Conservation (phyloP, 352 stramenopile genomes). For the Blastocystis hominis region DNA sequence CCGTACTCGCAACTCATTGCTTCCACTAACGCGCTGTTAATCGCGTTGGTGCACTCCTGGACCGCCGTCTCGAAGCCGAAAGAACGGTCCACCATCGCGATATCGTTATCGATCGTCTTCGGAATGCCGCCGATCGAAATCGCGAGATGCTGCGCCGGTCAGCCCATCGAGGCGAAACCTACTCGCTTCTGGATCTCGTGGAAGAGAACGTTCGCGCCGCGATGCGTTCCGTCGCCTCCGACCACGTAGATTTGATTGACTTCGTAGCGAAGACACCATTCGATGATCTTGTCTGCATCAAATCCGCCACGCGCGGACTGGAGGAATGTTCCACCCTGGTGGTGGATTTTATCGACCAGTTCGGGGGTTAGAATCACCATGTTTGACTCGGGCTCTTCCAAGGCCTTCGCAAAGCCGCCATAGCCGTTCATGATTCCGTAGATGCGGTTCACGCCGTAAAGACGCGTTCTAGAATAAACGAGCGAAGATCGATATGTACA, state of each 20-base stretch:
- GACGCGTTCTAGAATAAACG: constrained; percentile 60
- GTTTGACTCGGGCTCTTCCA: constrained; percentile 69
- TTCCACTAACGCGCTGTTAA: constrained; percentile 75
- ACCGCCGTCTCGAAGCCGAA: constrained; percentile 94
- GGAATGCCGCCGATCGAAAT: constrained; percentile 78
- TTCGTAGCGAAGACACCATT: constrained; percentile 76
- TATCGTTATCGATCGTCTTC: constrained; percentile 98
- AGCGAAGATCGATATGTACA: constrained; percentile 63
- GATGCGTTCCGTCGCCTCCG: constrained; percentile 90
- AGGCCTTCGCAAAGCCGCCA: constrained; percentile 61
- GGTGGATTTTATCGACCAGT: constrained; percentile 71
- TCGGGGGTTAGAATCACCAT: constrained; percentile 70
- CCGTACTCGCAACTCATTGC: constrained; percentile 85
- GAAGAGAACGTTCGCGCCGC: constrained; percentile 80
- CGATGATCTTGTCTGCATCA: constrained; percentile 87
- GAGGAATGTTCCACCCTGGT: constrained; percentile 83
- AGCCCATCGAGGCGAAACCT: not conserved
- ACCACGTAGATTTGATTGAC: constrained; percentile 91
- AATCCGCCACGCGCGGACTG: constrained; percentile 85
- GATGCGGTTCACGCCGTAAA: constrained; percentile 69
- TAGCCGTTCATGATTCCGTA: constrained; percentile 75
- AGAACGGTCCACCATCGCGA: constrained; percentile 89
- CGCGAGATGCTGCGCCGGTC: not conserved
- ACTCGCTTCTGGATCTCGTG: constrained; percentile 64
- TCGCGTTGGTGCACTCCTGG: constrained; percentile 83